Evolutionary conservation across 805 yeast species (phyloP).

Genomic region (Priceomyces medius): DNA sequence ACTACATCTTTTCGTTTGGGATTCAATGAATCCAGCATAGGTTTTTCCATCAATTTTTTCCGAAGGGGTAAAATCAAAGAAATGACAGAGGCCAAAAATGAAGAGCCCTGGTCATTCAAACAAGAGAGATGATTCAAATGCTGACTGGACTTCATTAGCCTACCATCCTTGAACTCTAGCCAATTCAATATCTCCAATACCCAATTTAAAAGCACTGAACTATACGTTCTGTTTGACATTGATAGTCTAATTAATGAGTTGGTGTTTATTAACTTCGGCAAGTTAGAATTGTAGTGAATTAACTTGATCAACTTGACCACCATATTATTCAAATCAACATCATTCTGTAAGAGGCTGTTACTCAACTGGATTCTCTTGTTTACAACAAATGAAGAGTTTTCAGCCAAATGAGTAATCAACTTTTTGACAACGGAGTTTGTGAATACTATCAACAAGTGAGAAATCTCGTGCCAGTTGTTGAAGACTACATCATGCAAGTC

Average conservation of each 20-base stretch:
- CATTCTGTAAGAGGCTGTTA: conserved; percentile 38
- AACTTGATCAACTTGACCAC: conserved; percentile 37
- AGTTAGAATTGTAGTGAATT: conserved; percentile 39
- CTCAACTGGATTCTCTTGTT: conserved; percentile 41
- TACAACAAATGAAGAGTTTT: conserved; percentile 22
- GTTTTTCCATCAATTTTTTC: conserved; percentile 32
- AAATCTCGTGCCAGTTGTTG: conserved; percentile 50
- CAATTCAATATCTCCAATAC: conserved; percentile 51
- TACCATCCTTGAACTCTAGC: conserved; percentile 55
- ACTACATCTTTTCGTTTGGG: conserved; percentile 31
- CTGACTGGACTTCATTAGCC: conserved; percentile 9
- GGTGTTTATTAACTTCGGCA: conserved; percentile 46
- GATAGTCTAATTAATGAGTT: conserved; percentile 36
- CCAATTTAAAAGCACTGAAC: conserved; percentile 48
- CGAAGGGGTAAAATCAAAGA: conserved; percentile 45
- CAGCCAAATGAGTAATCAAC: conserved; percentile 26
- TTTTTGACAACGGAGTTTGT: conserved; percentile 42
- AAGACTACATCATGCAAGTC: conserved; percentile 42
- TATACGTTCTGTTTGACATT: conserved; percentile 15
- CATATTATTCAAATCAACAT: conserved; percentile 40
- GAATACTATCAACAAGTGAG: conserved; percentile 37
- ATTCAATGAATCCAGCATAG: conserved; percentile 24
- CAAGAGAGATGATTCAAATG: conserved; percentile 4
- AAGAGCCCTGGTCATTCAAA: conserved; percentile 14
- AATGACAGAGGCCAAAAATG: conserved; percentile 49